phyloP scores from a whole-genome alignment of 768 basidiomycete species.

The Mycena indigotica region DNA sequence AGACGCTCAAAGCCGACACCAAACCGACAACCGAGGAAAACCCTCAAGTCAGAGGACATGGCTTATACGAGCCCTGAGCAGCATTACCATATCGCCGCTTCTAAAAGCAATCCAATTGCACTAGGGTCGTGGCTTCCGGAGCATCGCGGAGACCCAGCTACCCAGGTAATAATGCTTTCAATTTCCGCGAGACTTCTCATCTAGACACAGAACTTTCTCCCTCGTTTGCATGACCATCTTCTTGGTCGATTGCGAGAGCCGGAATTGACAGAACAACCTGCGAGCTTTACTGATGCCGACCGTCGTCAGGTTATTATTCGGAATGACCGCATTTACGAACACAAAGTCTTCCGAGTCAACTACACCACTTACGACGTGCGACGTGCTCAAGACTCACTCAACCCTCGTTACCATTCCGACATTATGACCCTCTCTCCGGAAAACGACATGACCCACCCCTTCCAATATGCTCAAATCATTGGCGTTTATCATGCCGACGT shows the following conservation, averaged over 20 bases:
- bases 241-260: neutral
- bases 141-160: slow-evolving; percentile 20
- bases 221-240: neutral
- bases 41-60: neutral
- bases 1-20: neutral
- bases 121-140: neutral
- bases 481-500: neutral
- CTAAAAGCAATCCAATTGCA: slow-evolving; percentile 5
- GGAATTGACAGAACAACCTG: neutral
- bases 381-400: slow-evolving; percentile 34
- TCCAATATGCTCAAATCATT: neutral
- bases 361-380: slow-evolving; percentile 20
- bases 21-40: neutral
- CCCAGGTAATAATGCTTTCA: slow-evolving; percentile 15
- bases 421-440: slow-evolving; percentile 25
- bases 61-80: slow-evolving; percentile 7
- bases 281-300: neutral
- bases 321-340: slow-evolving; percentile 19
- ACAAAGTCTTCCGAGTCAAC: slow-evolving; percentile 30
- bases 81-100: slow-evolving; percentile 19
- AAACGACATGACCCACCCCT: neutral
- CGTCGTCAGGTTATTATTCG: neutral
- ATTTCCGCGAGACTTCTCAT: neutral
- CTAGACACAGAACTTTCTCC: neutral
- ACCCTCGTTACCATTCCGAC: slow-evolving; percentile 27